phyloP scores from a whole-genome alignment of 1,284 basidiomycete genomes.

The Amylostereum chailletii region DNA sequence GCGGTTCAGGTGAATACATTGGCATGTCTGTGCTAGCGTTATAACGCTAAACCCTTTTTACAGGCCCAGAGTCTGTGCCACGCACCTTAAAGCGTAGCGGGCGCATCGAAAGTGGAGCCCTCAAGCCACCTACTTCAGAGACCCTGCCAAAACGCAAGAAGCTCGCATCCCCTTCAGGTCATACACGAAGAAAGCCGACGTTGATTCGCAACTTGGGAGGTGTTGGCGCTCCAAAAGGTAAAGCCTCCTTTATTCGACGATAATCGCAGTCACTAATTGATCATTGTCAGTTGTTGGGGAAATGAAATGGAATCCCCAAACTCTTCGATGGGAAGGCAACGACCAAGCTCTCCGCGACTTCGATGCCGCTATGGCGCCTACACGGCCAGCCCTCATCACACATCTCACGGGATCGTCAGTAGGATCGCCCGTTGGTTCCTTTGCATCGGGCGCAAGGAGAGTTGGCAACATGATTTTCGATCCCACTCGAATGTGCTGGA shows the following conservation, averaged over 20 bases:
- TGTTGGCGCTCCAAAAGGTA: slow-evolving; percentile 68
- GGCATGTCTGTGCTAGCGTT: neutral
- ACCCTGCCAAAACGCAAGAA: slow-evolving; percentile 48
- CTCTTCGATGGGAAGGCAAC: slow-evolving; percentile 94
- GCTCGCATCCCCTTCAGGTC: slow-evolving; percentile 32
- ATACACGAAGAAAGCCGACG: slow-evolving; percentile 66
- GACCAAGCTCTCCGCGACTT: slow-evolving; percentile 86
- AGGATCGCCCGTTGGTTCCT: slow-evolving; percentile 72
- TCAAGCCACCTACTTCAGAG: slow-evolving; percentile 16
- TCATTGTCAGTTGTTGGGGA: slow-evolving; percentile 69
- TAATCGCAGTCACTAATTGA: slow-evolving; percentile 4
- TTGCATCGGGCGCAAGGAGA: slow-evolving; percentile 69
- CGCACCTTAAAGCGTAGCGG: slow-evolving; percentile 32
- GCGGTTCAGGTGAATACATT: slow-evolving; percentile 33
- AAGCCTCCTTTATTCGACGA: slow-evolving; percentile 17
- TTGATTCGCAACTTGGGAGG: slow-evolving; percentile 82
- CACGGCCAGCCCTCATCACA: slow-evolving; percentile 91
- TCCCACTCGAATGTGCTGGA: slow-evolving; percentile 90
- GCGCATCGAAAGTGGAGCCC: slow-evolving; percentile 23
- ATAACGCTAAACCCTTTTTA: slow-evolving; percentile 5
- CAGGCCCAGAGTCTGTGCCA: slow-evolving; percentile 17
- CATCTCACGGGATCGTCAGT: slow-evolving; percentile 78
- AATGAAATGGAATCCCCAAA: slow-evolving; percentile 93
- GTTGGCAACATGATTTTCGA: slow-evolving; percentile 99
- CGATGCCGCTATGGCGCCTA: slow-evolving; percentile 74